These are phyloP conservation scores for Rhododendron kiyosumense DNA, from an alignment of 148 eudicot species.

Conservation along the genomic window DNA sequence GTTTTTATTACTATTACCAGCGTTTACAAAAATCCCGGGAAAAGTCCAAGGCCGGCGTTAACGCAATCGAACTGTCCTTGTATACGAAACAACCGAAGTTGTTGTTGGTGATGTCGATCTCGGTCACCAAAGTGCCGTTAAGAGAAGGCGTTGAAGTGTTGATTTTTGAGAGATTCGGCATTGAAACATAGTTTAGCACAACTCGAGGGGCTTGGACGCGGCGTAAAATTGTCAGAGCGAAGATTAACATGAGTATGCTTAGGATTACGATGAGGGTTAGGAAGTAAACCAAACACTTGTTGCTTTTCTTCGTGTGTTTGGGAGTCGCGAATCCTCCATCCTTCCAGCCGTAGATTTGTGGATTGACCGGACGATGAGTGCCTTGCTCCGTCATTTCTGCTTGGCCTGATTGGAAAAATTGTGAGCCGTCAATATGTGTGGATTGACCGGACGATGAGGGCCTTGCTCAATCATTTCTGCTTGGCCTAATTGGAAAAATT, in stretches of 20 bases:
- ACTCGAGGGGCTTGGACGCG: conserved; percentile 17
- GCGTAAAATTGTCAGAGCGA: conserved; percentile 21
- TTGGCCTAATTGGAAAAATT: background rate
- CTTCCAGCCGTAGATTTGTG: background rate
- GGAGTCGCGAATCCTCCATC: background rate
- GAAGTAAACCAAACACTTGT: conserved; percentile 34
- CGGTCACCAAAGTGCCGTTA: conserved; percentile 19
- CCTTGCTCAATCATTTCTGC: background rate
- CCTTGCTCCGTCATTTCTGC: background rate
- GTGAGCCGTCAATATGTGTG: background rate
- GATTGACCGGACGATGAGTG: background rate
- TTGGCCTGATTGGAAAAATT: background rate
- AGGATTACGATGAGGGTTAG: conserved; percentile 19
- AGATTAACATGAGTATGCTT: conserved; percentile 19
- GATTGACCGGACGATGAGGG: background rate
- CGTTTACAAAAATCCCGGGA: too few relatives aligned
- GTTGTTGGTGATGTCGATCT: conserved; percentile 21
- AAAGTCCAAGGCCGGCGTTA: too few relatives aligned
- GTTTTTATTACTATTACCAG: too few relatives aligned
- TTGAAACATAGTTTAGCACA: conserved; percentile 7
- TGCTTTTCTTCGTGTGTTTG: background rate
- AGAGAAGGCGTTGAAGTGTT: conserved; percentile 20
- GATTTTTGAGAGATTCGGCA: conserved; percentile 18
- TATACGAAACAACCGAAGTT: conserved; percentile 17
- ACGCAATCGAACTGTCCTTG: background rate